Evolutionary conservation across 352 stramenopile genomes (phyloP).

Genomic region (Pythium sukuiense): DNA sequence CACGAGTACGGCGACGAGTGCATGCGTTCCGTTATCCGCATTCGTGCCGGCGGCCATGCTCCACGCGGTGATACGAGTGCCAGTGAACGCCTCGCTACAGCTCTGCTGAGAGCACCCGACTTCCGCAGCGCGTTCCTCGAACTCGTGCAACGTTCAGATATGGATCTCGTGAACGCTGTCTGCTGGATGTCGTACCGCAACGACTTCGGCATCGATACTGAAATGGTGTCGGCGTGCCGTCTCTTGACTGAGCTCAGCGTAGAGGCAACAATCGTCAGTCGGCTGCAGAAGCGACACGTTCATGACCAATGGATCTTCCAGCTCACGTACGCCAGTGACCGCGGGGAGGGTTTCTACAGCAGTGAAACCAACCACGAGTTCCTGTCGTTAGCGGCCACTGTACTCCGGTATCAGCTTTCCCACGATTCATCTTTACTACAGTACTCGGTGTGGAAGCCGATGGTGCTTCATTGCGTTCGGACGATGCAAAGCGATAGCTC

Average conservation of each 20-base stretch:
- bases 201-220: neutral
- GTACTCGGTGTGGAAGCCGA: slow-evolving; percentile 1
- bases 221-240: neutral
- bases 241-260: neutral
- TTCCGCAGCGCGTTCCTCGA: neutral
- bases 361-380: slow-evolving; percentile 8
- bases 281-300: neutral
- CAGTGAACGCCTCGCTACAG: neutral
- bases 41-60: neutral
- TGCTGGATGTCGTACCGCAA: neutral
- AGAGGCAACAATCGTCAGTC: neutral
- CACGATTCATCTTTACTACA: neutral
- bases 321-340: neutral
- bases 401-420: neutral
- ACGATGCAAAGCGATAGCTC: neutral
- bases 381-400: neutral
- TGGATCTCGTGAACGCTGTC: neutral
- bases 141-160: neutral
- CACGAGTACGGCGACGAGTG: neutral
- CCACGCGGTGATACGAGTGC: neutral
- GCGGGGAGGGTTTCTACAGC: neutral
- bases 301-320: neutral
- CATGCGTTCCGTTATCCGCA: neutral
- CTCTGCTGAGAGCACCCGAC: neutral
- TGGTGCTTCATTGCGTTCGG: slow-evolving; percentile 5